These are phyloP conservation scores for Nitzschia sp. DNA, from an alignment of 108 stramenopile species.

Conservation along the genomic window DNA sequence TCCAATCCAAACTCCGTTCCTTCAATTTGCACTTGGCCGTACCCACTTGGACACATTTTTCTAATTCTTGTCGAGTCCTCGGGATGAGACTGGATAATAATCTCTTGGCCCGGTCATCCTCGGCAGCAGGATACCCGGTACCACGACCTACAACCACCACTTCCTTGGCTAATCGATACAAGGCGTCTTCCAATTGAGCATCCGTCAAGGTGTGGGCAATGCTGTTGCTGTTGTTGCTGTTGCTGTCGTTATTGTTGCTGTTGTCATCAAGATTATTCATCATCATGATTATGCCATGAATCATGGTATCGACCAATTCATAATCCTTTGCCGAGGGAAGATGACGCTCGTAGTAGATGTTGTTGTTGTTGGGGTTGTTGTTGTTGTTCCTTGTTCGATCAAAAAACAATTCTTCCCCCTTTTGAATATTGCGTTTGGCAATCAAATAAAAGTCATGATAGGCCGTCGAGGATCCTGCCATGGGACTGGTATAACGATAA, in stretches of 20 bases:
- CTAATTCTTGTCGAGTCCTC: background rate
- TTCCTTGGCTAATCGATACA: conserved; percentile 6
- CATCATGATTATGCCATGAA: background rate
- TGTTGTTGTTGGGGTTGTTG: background rate
- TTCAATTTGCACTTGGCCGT: background rate
- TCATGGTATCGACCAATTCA: conserved; percentile 6
- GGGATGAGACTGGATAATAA: too few species aligned
- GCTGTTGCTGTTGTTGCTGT: background rate
- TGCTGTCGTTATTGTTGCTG: too few species aligned
- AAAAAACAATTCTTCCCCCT: conserved; percentile 26
- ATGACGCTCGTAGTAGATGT: background rate
- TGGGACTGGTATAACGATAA: background rate
- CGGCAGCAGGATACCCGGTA: too few species aligned
- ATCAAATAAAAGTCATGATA: conserved; percentile 15
- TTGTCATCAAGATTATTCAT: too few species aligned
- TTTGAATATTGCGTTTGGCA: conserved; percentile 17
- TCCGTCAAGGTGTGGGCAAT: background rate
- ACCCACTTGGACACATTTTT: background rate
- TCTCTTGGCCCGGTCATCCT: too few species aligned
- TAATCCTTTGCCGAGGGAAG: conserved; percentile 4
- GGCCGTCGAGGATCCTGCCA: conserved; percentile 15
- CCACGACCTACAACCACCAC: background rate
- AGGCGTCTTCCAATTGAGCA: conserved; percentile 14
- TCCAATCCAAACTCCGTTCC: background rate
- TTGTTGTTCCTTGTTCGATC: conserved; percentile 10